These are phyloP conservation scores for Lecanicillium sp. DNA, from an alignment of 2,329 filamentous ascomycete species.

Conservation along the genomic window DNA sequence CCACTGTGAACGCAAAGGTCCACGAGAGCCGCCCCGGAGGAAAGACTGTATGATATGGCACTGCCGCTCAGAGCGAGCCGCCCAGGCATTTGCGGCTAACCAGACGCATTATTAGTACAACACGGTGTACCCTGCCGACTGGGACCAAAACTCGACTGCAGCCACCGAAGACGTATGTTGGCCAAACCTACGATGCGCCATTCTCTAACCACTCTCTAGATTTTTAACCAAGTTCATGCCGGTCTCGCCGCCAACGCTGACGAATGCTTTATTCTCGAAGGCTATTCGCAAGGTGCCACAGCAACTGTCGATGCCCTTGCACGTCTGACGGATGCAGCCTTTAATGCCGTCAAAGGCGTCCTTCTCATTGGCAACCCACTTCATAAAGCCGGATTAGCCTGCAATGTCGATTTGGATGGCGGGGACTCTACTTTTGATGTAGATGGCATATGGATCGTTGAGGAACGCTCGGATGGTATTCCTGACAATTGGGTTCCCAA, in stretches of 20 bases:
- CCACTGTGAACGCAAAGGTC: constrained; percentile 8
- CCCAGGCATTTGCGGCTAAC: background rate
- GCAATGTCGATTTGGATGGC: constrained; percentile 9
- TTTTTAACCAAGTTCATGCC: constrained; percentile 2
- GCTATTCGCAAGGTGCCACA: constrained; percentile 9
- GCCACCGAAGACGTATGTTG: constrained; percentile 7
- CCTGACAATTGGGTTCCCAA: constrained; percentile 7
- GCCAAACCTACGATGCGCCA: background rate
- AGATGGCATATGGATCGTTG: background rate
- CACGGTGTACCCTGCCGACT: constrained; percentile 6
- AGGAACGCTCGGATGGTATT: background rate
- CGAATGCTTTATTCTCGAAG: constrained; percentile 9
- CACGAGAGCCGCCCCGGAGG: background rate
- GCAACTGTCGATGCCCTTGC: constrained; percentile 8
- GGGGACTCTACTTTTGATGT: constrained; percentile 4
- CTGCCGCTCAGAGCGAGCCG: background rate
- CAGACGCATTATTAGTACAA: constrained; percentile 5
- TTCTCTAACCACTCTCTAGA: background rate
- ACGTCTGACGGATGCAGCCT: constrained; percentile 4
- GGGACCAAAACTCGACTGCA: constrained; percentile 3
- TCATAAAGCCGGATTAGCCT: constrained; percentile 8
- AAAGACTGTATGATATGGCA: constrained; percentile 5
- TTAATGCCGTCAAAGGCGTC: constrained; percentile 9
- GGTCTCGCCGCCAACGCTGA: constrained; percentile 1
- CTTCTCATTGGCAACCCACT: constrained; percentile 8